Conservation (phyloP, 352 stramenopile genomes). For the Elongisporangium undulatum region DNA sequence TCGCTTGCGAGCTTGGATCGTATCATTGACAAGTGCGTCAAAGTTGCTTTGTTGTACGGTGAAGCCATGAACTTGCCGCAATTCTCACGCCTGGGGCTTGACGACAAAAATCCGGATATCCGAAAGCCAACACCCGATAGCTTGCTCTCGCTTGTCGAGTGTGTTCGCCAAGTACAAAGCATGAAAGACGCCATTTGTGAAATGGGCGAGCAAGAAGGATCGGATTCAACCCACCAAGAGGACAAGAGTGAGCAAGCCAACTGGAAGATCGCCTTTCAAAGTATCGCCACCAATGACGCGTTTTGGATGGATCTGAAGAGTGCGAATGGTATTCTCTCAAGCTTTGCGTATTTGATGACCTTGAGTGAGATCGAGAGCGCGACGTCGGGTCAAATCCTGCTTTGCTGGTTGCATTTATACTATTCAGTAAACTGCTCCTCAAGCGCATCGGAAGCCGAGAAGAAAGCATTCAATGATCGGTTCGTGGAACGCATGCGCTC, state of each 20-base stretch:
- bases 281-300: conserved; percentile 7
- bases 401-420: conserved; percentile 21
- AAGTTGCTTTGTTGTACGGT: conserved; percentile 8
- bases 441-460: conserved; percentile 12
- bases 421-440: conserved; percentile 7
- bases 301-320: conserved; percentile 22
- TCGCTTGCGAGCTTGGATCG: conserved; percentile 12
- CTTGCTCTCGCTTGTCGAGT: conserved; percentile 16
- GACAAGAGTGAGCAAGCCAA: background rate
- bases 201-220: background rate
- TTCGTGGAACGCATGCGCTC: conserved; percentile 15
- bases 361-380: conserved; percentile 21
- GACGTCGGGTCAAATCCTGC: conserved; percentile 23
- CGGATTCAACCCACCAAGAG: background rate
- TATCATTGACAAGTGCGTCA: conserved; percentile 15
- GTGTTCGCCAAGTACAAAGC: conserved; percentile 12
- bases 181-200: conserved; percentile 5
- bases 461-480: conserved; percentile 11
- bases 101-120: background rate
- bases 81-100: background rate
- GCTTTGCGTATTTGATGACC: conserved; percentile 18
- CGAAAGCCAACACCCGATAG: conserved; percentile 3
- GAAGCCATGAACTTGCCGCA: background rate
- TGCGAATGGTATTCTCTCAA: conserved; percentile 11
- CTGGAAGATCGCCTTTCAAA: background rate